Evolutionary conservation across 140 eudicot genomes (phyloP), one percentile per base, ranked within the genome.

Genomic region (Ambrosia hybrid): DNA sequence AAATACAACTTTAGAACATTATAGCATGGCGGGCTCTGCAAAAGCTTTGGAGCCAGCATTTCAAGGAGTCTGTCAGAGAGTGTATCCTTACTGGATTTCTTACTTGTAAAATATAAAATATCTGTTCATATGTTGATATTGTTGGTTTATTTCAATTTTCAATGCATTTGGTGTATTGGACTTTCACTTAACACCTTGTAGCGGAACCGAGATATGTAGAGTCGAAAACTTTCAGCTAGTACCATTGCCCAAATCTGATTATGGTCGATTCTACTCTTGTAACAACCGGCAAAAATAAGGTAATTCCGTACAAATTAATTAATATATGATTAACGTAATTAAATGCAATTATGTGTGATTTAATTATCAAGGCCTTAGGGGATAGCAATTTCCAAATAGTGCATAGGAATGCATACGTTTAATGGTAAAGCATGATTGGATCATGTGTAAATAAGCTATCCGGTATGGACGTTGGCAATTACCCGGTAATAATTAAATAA

Each of bases 181-280:
- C 53, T 68, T 78, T 53, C 57, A 63, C 91, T 90, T 90, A 85
- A 90, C 96, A 49, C 56, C 38, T 55, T 45, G 21, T 76, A 95
- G 99, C 77, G 99, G 99, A 71, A 91, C 95, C 56, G 99, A 95
- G 78, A 86, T 91, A 68, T 95, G 99, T 97, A 87, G 99, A 80
- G 91, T 95, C 26, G 99, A 95, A 70, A 84, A 95, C 83, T 95
- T 95, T 76, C 92, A 83, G 82, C 99, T 97, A 7, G 96, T 91
- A 77, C 90, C 96, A 39, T 80, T 95, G 75, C 92, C 96, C 34
- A 95, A 91, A 79, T 88, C 97, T 67, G 82, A 81, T 64, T 79
- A 90, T 91, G 99, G 99, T 57, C 87, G 78, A 83, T 95, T 95
- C 87, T 95, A 86, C 81, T 82, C 88, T 1, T 21, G 26, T 21